Evolutionary conservation across 2,329 filamentous ascomycete species (phyloP).

Genomic region (Zasmidium angulare): DNA sequence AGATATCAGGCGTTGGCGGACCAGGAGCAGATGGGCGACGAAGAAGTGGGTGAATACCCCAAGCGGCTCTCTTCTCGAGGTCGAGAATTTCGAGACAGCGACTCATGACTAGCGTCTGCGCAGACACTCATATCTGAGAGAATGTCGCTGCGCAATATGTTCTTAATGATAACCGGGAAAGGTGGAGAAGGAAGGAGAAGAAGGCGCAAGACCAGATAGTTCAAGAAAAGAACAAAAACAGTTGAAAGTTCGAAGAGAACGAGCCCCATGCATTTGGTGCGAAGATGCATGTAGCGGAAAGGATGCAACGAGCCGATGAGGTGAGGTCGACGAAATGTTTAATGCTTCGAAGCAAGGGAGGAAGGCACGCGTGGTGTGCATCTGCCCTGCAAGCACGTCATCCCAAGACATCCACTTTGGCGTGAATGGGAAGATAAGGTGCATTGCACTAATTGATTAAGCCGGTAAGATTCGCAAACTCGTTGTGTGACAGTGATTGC

Average conservation of each 20-base stretch:
- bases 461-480: too few relatives aligned
- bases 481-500: too few relatives aligned
- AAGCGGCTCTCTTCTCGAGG: neutral
- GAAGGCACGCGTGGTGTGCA: neutral
- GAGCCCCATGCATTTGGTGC: neutral
- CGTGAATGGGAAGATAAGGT: too few relatives aligned
- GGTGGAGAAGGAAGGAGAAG: neutral
- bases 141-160: neutral
- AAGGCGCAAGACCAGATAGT: neutral
- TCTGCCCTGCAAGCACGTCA: too few relatives aligned
- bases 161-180: neutral
- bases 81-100: conserved; percentile 2
- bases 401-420: neutral
- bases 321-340: neutral
- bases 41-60: neutral
- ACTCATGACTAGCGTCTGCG: neutral
- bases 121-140: neutral
- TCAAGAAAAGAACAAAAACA: neutral
- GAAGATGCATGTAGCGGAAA: neutral
- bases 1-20: conserved; percentile 1
- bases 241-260: neutral
- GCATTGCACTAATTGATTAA: too few relatives aligned
- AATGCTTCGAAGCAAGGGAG: neutral
- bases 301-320: neutral
- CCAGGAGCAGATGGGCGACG: neutral